Conservation (phyloP, 176 grass and related monocot species). For the Oryza glumipatula region DNA sequence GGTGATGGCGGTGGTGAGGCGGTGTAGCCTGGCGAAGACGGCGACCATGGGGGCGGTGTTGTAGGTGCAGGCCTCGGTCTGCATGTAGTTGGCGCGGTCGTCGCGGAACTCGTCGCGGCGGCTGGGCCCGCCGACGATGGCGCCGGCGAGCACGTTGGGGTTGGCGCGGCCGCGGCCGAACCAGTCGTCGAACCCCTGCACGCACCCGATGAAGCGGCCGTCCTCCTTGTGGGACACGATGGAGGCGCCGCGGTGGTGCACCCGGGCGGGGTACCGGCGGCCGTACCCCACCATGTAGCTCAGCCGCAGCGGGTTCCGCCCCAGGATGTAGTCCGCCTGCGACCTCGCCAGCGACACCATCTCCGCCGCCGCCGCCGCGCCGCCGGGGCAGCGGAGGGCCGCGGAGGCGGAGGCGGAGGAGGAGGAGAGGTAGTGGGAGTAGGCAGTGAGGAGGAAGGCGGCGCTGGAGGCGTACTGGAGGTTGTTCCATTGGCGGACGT, state of each 20-base stretch:
- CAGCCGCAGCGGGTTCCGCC: constrained; percentile 72
- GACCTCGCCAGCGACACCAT: constrained; percentile 64
- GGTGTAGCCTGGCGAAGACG: constrained; percentile 80
- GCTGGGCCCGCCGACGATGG: constrained; percentile 84
- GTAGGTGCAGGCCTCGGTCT: constrained; percentile 93
- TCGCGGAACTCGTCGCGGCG: constrained; percentile 73
- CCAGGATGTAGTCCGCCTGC: constrained; percentile 85
- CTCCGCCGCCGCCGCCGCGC: constrained; percentile 26
- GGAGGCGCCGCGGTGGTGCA: constrained; percentile 85
- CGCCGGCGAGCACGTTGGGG: constrained; percentile 80
- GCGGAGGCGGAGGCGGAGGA: not conserved
- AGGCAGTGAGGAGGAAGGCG: constrained; percentile 78
- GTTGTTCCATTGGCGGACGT: constrained; percentile 88
- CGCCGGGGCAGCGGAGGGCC: constrained; percentile 51
- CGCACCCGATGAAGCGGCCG: constrained; percentile 83
- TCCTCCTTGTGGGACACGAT: constrained; percentile 80
- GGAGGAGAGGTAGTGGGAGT: constrained; percentile 54
- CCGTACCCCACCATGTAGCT: constrained; percentile 90
- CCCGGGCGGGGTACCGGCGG: constrained; percentile 52
- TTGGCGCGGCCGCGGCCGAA: constrained; percentile 48
- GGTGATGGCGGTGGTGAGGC: constrained; percentile 22
- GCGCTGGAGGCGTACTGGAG: constrained; percentile 81
- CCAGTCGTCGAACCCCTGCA: constrained; percentile 92
- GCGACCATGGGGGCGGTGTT: constrained; percentile 85
- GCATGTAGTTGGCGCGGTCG: constrained; percentile 68